phyloP scores from a whole-genome alignment of 1,284 basidiomycete species.

The Pisolithus thermaeus region DNA sequence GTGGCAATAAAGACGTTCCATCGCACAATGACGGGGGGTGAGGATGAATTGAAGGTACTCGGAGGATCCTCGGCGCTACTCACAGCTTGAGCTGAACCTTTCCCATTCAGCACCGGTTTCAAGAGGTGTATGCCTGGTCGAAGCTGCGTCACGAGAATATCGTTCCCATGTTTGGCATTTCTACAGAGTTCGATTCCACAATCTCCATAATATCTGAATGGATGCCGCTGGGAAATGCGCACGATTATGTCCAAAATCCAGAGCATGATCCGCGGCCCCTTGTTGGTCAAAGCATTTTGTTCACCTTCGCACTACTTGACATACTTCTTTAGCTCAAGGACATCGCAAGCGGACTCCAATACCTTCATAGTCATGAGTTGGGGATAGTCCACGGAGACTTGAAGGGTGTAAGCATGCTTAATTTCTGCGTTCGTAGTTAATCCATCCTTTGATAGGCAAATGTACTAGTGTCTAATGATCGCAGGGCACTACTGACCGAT shows the following conservation, averaged over 20 bases:
- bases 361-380: neutral
- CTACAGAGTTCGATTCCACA: too few species aligned
- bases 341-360: too few species aligned
- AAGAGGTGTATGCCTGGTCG: too few species aligned
- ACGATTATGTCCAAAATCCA: neutral
- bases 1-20: neutral
- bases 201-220: too few species aligned
- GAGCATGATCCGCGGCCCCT: neutral
- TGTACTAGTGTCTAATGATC: neutral
- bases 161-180: too few species aligned
- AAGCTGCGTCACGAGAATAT: too few species aligned
- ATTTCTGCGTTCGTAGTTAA: neutral
- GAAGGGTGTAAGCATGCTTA: neutral
- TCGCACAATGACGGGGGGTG: neutral
- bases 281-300: neutral
- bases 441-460: neutral
- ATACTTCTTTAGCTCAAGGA: too few species aligned
- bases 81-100: too few species aligned
- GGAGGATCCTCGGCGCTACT: too few species aligned
- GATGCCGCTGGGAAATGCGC: too few species aligned
- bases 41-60: neutral
- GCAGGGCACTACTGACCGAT: neutral
- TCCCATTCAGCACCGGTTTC: too few species aligned
- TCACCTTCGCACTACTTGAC: too few species aligned
- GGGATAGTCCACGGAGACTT: neutral